A percentile compares a stretch with the other conserved stretches of the same genome.
Evolutionary conservation across 2,329 filamentous ascomycete genomes (phyloP).

Genomic region (Trichoderma brevicompactum): DNA sequence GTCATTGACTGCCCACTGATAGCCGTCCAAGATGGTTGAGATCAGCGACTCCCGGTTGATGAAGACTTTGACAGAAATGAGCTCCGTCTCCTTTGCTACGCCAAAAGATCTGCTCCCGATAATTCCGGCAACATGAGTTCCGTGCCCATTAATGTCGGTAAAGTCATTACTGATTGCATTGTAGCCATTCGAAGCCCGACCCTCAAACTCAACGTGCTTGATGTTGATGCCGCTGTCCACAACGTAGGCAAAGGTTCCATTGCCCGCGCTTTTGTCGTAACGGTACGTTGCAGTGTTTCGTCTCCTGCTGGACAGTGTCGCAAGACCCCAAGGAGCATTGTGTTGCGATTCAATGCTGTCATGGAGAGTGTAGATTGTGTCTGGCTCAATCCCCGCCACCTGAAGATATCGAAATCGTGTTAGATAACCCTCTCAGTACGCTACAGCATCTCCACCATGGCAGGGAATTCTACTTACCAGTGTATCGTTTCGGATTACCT

Average conservation of each 20-base stretch:
- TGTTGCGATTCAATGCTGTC: constrained; percentile 41
- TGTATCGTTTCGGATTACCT: constrained; percentile 43
- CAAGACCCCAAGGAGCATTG: constrained; percentile 50
- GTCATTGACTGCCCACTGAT: constrained; percentile 35
- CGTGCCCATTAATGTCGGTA: constrained; percentile 49
- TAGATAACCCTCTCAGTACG: not conserved
- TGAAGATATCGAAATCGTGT: not conserved
- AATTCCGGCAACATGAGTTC: constrained; percentile 53
- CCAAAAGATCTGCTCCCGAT: constrained; percentile 51
- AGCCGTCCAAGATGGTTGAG: constrained; percentile 38
- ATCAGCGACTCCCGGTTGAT: constrained; percentile 32
- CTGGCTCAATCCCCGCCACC: constrained; percentile 12
- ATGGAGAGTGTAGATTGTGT: constrained; percentile 24
- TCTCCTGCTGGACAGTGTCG: constrained; percentile 49
- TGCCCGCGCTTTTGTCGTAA: constrained; percentile 49
- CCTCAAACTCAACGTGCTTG: constrained; percentile 51
- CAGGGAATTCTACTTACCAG: constrained; percentile 36
- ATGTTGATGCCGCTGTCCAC: constrained; percentile 59
- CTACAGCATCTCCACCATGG: not conserved
- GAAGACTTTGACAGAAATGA: constrained; percentile 53
- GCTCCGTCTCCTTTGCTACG: constrained; percentile 47
- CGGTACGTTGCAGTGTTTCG: constrained; percentile 43
- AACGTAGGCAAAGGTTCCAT: constrained; percentile 54
- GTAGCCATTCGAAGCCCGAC: constrained; percentile 46
- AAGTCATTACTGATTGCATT: constrained; percentile 43